These are phyloP conservation scores for Emmonsiellopsis sp. DNA, from an alignment of 2,329 filamentous ascomycete species.

Conservation along the genomic window DNA sequence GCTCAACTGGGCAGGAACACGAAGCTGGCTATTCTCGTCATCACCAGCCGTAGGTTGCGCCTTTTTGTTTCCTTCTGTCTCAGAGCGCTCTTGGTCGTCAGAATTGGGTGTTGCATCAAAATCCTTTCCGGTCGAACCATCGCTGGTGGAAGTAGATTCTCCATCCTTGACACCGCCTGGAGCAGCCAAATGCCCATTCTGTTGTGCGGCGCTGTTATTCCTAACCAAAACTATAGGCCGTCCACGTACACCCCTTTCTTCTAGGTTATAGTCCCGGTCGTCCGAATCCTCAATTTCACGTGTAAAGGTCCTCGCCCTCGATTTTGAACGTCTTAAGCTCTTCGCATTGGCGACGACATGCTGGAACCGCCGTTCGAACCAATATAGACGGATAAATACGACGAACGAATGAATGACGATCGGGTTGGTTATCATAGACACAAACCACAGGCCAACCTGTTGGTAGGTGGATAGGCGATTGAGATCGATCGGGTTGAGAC, in stretches of 20 bases:
- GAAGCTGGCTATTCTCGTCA: conserved; percentile 48
- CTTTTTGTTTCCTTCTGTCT: conserved; percentile 12
- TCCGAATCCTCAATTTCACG: conserved; percentile 26
- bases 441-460: conserved; percentile 62
- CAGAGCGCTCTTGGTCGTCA: conserved; percentile 1
- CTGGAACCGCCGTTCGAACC: conserved; percentile 96
- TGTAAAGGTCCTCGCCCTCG: conserved; percentile 46
- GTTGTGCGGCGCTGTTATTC: conserved; percentile 21
- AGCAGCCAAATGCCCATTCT: conserved; percentile 13
- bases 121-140: neutral
- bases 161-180: conserved; percentile 12
- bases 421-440: conserved; percentile 67
- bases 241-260: conserved; percentile 30
- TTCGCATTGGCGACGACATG: conserved; percentile 68
- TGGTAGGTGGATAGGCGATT: conserved; percentile 62
- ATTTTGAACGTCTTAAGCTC: conserved; percentile 55
- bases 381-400: conserved; percentile 87
- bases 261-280: conserved; percentile 25
- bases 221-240: conserved; percentile 31
- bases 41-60: conserved; percentile 16
- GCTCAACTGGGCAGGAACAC: conserved; percentile 44
- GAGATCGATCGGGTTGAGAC: conserved; percentile 68
- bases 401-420: conserved; percentile 79
- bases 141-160: conserved; percentile 18
- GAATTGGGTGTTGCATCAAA: neutral